These are phyloP conservation scores for Scutellaria galericulata DNA, from an alignment of 257 asterid genomes.

Conservation along the genomic window DNA sequence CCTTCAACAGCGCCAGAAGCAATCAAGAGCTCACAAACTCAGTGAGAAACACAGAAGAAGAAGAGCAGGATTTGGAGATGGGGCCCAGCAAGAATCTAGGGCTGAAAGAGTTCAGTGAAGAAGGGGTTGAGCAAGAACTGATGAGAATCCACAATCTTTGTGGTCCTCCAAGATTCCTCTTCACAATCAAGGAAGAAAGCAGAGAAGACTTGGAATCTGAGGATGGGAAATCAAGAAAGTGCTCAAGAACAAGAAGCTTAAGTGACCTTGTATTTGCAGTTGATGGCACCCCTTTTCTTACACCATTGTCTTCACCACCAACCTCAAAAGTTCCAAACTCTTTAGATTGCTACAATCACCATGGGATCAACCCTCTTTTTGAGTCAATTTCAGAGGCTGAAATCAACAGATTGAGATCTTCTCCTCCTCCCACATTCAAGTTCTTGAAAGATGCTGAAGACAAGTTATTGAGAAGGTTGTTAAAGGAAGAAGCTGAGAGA, in stretches of 20 bases:
- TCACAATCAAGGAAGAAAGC: conserved; percentile 89
- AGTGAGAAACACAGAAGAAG: conserved; percentile 39
- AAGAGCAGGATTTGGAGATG: conserved; percentile 60
- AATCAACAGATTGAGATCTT: conserved; percentile 61
- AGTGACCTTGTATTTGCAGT: conserved; percentile 58
- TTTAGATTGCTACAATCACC: conserved; percentile 58
- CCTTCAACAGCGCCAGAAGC: conserved; percentile 31
- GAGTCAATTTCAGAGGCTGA: conserved; percentile 72
- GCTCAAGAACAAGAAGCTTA: conserved; percentile 72
- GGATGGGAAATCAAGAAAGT: conserved; percentile 74
- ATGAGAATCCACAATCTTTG: conserved; percentile 84
- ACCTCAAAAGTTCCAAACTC: conserved; percentile 37
- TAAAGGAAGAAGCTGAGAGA: conserved; percentile 58
- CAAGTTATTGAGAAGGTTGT: conserved; percentile 61
- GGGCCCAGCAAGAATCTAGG: conserved; percentile 45
- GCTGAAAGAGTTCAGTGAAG: conserved; percentile 56
- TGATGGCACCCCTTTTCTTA: conserved; percentile 48
- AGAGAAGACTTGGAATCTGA: conserved; percentile 89
- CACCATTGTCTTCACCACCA: conserved; percentile 85
- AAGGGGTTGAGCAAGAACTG: conserved; percentile 69
- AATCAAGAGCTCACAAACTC: conserved; percentile 43
- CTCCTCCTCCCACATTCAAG: conserved; percentile 95
- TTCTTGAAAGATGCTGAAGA: conserved; percentile 97
- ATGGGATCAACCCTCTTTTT: conserved; percentile 81
- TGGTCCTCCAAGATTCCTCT: conserved; percentile 95